Evolutionary conservation across 768 basidiomycete genomes (phyloP).

Genomic region (Phanerochaete carnosa): DNA sequence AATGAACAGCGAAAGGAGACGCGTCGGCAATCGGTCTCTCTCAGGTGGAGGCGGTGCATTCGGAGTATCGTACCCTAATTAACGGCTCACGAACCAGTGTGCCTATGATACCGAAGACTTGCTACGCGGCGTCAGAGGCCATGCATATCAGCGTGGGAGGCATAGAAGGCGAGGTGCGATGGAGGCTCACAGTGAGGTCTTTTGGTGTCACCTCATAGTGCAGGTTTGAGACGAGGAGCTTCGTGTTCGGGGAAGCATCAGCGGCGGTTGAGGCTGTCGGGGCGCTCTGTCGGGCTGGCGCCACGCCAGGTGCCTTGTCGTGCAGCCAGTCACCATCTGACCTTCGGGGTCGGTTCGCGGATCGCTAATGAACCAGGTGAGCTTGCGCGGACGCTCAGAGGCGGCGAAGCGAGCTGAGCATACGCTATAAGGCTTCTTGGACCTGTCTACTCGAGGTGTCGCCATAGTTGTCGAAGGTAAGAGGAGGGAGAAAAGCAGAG

Average conservation of each 20-base stretch:
- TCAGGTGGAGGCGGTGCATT: conserved; percentile 54
- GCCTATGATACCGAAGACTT: conserved; percentile 90
- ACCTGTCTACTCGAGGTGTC: conserved; percentile 7
- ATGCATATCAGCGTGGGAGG: neutral
- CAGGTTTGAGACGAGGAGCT: conserved; percentile 79
- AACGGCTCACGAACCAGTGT: conserved; percentile 89
- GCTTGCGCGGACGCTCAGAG: conserved; percentile 14
- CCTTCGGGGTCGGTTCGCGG: conserved; percentile 41
- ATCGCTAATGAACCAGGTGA: conserved; percentile 41
- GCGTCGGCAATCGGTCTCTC: conserved; percentile 43
- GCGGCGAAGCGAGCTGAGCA: neutral
- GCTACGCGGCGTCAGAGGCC: conserved; percentile 36
- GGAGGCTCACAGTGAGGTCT: conserved; percentile 73
- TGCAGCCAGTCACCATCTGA: conserved; percentile 72
- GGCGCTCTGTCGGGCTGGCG: conserved; percentile 21
- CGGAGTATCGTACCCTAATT: conserved; percentile 82
- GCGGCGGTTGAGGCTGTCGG: conserved; percentile 16
- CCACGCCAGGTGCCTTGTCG: conserved; percentile 62
- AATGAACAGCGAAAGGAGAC: conserved; percentile 35
- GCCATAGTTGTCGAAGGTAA: conserved; percentile 5
- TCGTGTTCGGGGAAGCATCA: conserved; percentile 39
- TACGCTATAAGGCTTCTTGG: conserved; percentile 28
- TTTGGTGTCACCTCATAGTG: conserved; percentile 91
- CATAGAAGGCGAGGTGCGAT: neutral
- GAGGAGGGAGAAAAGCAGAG: neutral